Base-by-base conservation (phyloP, 2,329 filamentous ascomycete species). In the Colletotrichum aenigma region DNA sequence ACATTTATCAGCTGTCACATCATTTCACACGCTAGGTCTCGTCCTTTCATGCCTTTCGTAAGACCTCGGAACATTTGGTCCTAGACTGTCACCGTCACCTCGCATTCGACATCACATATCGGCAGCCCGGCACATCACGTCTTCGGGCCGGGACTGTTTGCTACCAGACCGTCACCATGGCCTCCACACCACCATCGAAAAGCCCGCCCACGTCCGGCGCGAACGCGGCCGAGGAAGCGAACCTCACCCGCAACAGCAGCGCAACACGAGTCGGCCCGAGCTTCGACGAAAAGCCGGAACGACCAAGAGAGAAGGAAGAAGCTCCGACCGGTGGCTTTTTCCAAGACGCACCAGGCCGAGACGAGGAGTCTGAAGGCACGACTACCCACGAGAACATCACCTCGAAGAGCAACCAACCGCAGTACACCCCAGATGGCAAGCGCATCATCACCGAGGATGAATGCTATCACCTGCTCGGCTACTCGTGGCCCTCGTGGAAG, bases 391-490 rank as follows among this genome's bases (percentile, higher is more conserved):
- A 61, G 4, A 70, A 73, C 16, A 26, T 65, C 15, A 30, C 48
- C 5, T 66, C 58, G n/a, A 70, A 65, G n/a, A 66, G 60, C 24
- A 76, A 58, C 12, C 64, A 68, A 21, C 74, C 70, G 30, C 69
- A 76, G 10, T 74, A 69, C 36, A 76, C 76, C 21, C 34, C 74
- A 0, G 79, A 80, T 24, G 80, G 81, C 77, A 87, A 87, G 78
- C 79, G 87, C 84, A 76, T 79, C 30, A 84, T 90, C 75, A 87
- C 84, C 0, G 89, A 90, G 72, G 84, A 84, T 18, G 87, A 89
- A 55, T 86, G 86, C 80, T 89, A 89, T 66, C 81, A 86, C 18
- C 80, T 82, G 28, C 86, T 89, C 3, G 89, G 85, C 12, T 87
- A 85, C 78, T 79, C 79, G 24, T 90, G 85, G 79, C 81, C 88